Base-by-base conservation (phyloP, 106 monocot species). In the Apostasia ramifera region DNA sequence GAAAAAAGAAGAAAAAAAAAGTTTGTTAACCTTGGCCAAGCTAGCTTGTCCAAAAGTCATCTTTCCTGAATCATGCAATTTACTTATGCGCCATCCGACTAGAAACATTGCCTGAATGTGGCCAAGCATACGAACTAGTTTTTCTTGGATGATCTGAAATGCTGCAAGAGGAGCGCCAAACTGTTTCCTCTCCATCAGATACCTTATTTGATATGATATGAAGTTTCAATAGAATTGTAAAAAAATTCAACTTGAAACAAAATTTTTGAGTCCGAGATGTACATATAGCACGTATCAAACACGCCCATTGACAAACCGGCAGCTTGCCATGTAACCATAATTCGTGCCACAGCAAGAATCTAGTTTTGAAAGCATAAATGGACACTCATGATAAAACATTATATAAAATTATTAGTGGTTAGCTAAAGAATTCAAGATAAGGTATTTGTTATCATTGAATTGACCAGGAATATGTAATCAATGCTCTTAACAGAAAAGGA, bases 271-370 rank as follows among this genome's bases (percentile, higher is more conserved):
- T 26, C 67, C 2, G 1, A 5, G 44, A 7, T 47, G 2, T 83
- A 97, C 92, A 92, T 40, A 49, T 91, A 82, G 68, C 97, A 97
- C 74, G 90, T 83, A 62, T 97, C 97, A 78, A 73, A 97, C 3
- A 90, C 92, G 1, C 97, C 97, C 97, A 97, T 97, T 40, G 85
- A 74, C 44, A 97, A 85, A 65, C 97, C 97, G 69, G 92, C 92
- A 9, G 92, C 86, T 67, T 92, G 83, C 97, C 97, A 97, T 64
- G 97, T 72, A 69, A 92, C 97, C 89, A 97, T 90, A 44, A 97
- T 75, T 47, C 92, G 92, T 51, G 97, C 84, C 68, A 89, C 81
- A 46, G 92, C 92, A 74, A 97, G 84, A 55, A 90, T 82, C 97
- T 97, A 81, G 1, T 55, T 50, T 50, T 6, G 13, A 48, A 79